Conservation (phyloP, 768 basidiomycete genomes). For the Porpolomopsis calyptriformis region DNA sequence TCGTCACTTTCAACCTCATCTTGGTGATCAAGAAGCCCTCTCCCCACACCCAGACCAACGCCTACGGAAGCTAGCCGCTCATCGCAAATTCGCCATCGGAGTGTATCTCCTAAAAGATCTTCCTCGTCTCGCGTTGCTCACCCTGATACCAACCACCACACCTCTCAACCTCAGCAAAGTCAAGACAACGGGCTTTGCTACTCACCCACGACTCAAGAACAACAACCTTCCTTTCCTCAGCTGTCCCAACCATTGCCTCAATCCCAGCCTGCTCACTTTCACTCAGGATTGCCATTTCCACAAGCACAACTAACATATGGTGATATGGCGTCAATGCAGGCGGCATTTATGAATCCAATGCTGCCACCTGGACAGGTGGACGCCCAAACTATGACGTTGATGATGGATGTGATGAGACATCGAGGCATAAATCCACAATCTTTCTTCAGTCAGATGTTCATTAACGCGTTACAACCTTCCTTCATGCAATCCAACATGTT, state of each 20-base stretch:
- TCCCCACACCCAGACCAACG: conserved; percentile 54
- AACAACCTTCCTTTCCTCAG: background rate
- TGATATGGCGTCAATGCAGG: background rate
- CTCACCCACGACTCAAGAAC: background rate
- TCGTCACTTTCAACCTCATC: conserved; percentile 8
- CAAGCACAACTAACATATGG: background rate
- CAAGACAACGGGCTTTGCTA: background rate
- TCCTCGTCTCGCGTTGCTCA: background rate
- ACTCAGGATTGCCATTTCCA: background rate
- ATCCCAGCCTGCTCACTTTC: background rate
- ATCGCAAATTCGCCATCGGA: background rate
- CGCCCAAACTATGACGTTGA: conserved; percentile 5
- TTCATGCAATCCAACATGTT: background rate
- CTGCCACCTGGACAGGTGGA: background rate
- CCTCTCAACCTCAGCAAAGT: background rate
- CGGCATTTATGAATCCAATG: background rate
- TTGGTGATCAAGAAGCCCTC: conserved; percentile 38
- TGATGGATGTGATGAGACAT: conserved; percentile 9
- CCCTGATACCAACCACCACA: background rate
- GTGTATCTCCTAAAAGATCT: background rate
- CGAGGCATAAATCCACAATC: conserved; percentile 5
- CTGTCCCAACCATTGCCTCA: background rate
- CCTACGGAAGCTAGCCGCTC: conserved; percentile 27
- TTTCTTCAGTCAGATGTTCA: background rate
- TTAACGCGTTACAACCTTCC: background rate